Conservation (phyloP, 1,284 basidiomycete species). For the Hemileia vastatrix region DNA sequence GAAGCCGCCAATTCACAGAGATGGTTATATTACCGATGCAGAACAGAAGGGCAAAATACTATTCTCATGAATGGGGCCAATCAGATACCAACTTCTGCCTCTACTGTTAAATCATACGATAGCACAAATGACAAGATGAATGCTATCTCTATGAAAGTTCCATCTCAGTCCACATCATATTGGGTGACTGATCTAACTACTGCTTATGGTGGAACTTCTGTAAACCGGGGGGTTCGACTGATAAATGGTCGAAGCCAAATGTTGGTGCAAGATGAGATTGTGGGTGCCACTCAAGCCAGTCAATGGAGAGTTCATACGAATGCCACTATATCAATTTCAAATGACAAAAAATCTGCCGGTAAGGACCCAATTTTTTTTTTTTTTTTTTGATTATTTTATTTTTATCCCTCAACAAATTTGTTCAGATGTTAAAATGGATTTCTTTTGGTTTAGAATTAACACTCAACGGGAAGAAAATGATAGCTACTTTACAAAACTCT, state of each 20-base stretch:
- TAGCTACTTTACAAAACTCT: background rate
- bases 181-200: slow-evolving; percentile 68
- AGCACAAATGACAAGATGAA: slow-evolving; percentile 62
- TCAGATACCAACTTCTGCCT: slow-evolving; percentile 61
- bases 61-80: slow-evolving; percentile 68
- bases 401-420: background rate
- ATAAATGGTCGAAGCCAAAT: slow-evolving; percentile 81
- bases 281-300: slow-evolving; percentile 46
- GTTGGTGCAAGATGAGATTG: slow-evolving; percentile 52
- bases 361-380: background rate
- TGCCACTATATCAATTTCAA: slow-evolving; percentile 50
- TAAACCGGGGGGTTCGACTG: slow-evolving; percentile 75
- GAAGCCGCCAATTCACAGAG: slow-evolving; percentile 56
- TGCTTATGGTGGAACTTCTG: slow-evolving; percentile 65
- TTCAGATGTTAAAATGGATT: slow-evolving; percentile 1
- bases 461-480: slow-evolving; percentile 13
- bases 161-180: slow-evolving; percentile 68
- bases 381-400: background rate
- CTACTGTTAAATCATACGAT: slow-evolving; percentile 55
- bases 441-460: background rate
- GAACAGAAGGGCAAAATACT: slow-evolving; percentile 94
- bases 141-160: slow-evolving; percentile 54
- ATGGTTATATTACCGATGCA: slow-evolving; percentile 91
- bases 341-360: slow-evolving; percentile 29
- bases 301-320: slow-evolving; percentile 97